Evolutionary conservation across 305 asterid species (phyloP).

Genomic region (Solanum hybrid): DNA sequence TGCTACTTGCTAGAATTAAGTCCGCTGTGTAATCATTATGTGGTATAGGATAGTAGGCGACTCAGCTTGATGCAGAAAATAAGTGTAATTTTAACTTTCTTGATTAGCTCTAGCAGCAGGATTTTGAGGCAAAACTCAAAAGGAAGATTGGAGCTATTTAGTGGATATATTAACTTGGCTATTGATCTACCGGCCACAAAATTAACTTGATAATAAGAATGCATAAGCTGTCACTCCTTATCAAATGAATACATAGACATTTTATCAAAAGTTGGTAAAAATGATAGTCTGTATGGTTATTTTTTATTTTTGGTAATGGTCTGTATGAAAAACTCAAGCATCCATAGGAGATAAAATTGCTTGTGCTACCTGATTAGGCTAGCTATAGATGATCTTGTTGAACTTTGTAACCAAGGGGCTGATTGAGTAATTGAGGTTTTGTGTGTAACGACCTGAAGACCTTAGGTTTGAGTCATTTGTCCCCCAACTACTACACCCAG

Average conservation of each 20-base stretch:
- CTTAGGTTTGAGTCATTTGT: background rate
- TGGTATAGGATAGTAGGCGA: background rate
- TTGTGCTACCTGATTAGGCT: background rate
- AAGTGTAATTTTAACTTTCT: background rate
- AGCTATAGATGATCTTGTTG: background rate
- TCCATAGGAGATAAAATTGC: background rate
- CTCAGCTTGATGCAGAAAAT: background rate
- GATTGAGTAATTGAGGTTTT: background rate
- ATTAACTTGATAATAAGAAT: background rate
- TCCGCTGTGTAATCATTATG: background rate
- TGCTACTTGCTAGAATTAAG: background rate
- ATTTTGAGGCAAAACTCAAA: background rate
- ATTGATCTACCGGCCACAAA: background rate
- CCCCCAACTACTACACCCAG: background rate
- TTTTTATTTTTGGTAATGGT: background rate
- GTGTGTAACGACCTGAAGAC: background rate
- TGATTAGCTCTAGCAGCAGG: background rate
- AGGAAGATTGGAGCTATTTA: background rate
- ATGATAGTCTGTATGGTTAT: background rate
- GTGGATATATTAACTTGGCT: background rate
- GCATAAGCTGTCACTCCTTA: background rate
- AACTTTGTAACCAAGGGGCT: background rate
- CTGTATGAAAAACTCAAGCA: background rate
- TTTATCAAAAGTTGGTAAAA: background rate
- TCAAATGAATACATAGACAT: background rate